Base-by-base conservation (phyloP, 805 yeast genomes). In the Starmera dryadoides region DNA sequence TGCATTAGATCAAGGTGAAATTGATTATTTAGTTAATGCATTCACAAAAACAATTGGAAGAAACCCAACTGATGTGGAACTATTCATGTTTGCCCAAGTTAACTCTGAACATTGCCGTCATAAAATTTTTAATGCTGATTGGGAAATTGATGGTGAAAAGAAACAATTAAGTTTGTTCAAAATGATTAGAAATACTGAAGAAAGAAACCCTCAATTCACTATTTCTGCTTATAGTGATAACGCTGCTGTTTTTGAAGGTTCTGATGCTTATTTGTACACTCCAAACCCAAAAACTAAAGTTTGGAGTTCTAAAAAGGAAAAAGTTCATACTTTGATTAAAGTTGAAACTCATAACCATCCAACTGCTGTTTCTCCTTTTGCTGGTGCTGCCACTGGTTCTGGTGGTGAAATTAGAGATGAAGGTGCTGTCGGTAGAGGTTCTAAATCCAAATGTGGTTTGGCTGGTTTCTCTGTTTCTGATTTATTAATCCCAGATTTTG, bases 331-430 rank as follows among this genome's bases (percentile, higher is more conserved):
- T 55, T 69, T 93, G 50, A 86, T 89, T 56, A 93, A 93, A 62
- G 98, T 93, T 38, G 99, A 93, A 66, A 93, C 99, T 20, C 99
- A 93, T 63, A 93, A 93, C 67, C 99, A 93, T 63, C 99, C 99
- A 40, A 93, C 99, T 20, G 98, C 98, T 1, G 97, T 93, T 5
- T 91, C 98, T 19, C 99, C 99, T 31, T 93, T 87, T 66, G 89
- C 98, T 3, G 99, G 99, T 63, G 99, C 99, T 25, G 95, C 99
- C 33, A 93, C 99, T 12, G 99, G 99, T 47, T 89, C 98, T 10
- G 99, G 99, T 62, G 99, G 99, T 69, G 99, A 93, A 66, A 93
- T 93, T 56, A 86, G 99, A 73, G 99, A 93, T 64, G 99, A 93
- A 68, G 98, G 97, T 67, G 98, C 99, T 23, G 96, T 93, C 20